Conservation (phyloP, 2,329 filamentous ascomycete species). For the Leptographium flavum region DNA sequence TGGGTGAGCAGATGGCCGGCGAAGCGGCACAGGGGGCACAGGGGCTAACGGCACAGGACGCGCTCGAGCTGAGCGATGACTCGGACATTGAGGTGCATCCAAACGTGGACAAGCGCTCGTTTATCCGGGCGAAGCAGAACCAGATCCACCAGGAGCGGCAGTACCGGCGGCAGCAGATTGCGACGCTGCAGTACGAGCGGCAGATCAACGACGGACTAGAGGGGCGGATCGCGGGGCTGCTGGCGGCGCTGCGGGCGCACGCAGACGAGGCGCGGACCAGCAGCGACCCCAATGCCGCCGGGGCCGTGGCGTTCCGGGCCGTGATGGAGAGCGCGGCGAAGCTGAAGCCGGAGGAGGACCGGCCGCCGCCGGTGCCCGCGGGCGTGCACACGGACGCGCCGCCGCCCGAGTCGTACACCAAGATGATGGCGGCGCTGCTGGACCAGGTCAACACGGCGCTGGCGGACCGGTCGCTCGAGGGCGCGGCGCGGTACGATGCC, state of each 20-base stretch:
- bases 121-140: conserved; percentile 94
- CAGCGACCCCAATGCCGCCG: conserved; percentile 35
- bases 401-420: conserved; percentile 70
- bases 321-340: conserved; percentile 65
- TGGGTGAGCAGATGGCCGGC: too few species aligned
- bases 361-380: conserved; percentile 59
- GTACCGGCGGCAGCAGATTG: conserved; percentile 77
- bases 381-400: conserved; percentile 59
- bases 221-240: conserved; percentile 64
- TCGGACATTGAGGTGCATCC: conserved; percentile 97
- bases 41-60: too few species aligned
- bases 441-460: conserved; percentile 83
- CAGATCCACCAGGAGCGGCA: conserved; percentile 89
- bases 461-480: conserved; percentile 39
- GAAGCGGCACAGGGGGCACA: too few species aligned
- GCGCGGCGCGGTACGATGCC: conserved; percentile 50
- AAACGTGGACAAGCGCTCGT: conserved; percentile 96
- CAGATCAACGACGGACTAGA: conserved; percentile 86
- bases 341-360: conserved; percentile 56
- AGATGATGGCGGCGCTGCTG: conserved; percentile 95
- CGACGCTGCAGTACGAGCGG: conserved; percentile 82
- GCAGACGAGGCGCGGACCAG: conserved; percentile 47
- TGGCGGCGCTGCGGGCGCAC: conserved; percentile 61
- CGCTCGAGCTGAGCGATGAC: conserved; percentile 93
- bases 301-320: conserved; percentile 75